Percentiles rank a stretch among this genome's conserved stretches.
Evolutionary conservation across 108 stramenopile genomes (phyloP).

Genomic region (Schizochytrium sp.): DNA sequence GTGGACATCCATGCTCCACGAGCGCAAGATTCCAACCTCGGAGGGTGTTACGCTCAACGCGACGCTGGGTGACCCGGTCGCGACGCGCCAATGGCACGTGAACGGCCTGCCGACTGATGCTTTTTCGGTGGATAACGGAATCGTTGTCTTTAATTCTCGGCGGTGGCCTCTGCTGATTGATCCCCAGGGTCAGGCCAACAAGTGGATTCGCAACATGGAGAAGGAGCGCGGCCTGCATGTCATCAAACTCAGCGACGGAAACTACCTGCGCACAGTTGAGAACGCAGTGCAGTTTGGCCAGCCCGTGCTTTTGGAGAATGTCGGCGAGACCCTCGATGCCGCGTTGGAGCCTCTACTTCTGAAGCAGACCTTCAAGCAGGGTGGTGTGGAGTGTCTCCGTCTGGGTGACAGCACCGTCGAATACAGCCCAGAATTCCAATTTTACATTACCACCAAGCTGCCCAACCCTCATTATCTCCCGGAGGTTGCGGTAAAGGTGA

Average conservation of each 20-base stretch:
- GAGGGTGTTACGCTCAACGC: background rate
- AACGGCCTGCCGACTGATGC: constrained; percentile 52
- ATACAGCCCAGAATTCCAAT: constrained; percentile 38
- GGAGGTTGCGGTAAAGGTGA: constrained; percentile 37
- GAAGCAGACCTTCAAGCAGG: constrained; percentile 54
- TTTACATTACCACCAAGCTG: constrained; percentile 45
- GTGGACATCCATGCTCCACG: constrained; percentile 39
- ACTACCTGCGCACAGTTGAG: constrained; percentile 51
- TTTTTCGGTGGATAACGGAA: constrained; percentile 53
- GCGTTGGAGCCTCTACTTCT: constrained; percentile 51
- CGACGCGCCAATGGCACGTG: constrained; percentile 52
- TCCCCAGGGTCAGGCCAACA: constrained; percentile 46
- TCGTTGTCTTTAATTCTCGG: constrained; percentile 52
- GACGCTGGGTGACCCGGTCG: constrained; percentile 49
- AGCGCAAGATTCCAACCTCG: constrained; percentile 24
- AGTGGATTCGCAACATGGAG: constrained; percentile 59
- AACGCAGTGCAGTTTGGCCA: constrained; percentile 54
- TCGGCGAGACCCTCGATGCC: constrained; percentile 54
- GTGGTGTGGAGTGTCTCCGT: constrained; percentile 43
- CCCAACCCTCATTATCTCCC: constrained; percentile 44
- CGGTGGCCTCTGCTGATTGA: constrained; percentile 62
- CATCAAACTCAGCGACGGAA: constrained; percentile 50
- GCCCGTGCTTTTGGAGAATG: constrained; percentile 56
- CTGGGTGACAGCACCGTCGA: constrained; percentile 52
- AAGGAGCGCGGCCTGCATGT: constrained; percentile 35